Conservation (phyloP, 2,329 filamentous ascomycete species). For the Xylariaceae sp. region DNA sequence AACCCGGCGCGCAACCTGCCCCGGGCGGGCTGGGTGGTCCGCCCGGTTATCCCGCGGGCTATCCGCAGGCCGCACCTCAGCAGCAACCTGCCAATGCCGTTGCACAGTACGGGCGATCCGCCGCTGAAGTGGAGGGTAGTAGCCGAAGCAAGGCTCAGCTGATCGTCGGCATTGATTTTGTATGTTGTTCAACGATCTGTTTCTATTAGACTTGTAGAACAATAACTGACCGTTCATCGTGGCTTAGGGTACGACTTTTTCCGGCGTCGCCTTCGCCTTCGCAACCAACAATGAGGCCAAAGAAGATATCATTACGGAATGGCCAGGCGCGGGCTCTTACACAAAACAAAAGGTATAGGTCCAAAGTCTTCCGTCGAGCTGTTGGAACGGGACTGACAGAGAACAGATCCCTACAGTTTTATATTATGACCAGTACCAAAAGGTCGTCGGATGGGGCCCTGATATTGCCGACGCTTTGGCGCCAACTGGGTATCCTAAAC, state of each 20-base stretch:
- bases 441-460: constrained; percentile 98
- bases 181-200: constrained; percentile 43
- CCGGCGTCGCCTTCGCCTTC: constrained; percentile 94
- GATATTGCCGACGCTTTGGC: constrained; percentile 96
- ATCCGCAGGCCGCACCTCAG: constrained; percentile 44
- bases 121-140: constrained; percentile 78
- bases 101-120: constrained; percentile 44
- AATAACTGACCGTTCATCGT: constrained; percentile 24
- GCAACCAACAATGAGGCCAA: constrained; percentile 96
- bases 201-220: background rate
- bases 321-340: constrained; percentile 95
- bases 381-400: constrained; percentile 19
- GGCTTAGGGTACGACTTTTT: constrained; percentile 91
- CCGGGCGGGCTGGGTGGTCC: constrained; percentile 44
- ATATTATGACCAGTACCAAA: constrained; percentile 99
- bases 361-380: background rate
- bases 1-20: constrained; percentile 38
- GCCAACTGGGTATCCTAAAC: constrained; percentile 95
- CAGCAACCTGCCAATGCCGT: constrained; percentile 36
- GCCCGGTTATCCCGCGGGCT: constrained; percentile 39
- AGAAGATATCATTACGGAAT: constrained; percentile 98
- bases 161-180: constrained; percentile 98
- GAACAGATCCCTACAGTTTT: constrained; percentile 92
- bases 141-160: constrained; percentile 92
- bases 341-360: constrained; percentile 89